Conservation (phyloP, 306 rosid species). For the Corylus heterophylla region DNA sequence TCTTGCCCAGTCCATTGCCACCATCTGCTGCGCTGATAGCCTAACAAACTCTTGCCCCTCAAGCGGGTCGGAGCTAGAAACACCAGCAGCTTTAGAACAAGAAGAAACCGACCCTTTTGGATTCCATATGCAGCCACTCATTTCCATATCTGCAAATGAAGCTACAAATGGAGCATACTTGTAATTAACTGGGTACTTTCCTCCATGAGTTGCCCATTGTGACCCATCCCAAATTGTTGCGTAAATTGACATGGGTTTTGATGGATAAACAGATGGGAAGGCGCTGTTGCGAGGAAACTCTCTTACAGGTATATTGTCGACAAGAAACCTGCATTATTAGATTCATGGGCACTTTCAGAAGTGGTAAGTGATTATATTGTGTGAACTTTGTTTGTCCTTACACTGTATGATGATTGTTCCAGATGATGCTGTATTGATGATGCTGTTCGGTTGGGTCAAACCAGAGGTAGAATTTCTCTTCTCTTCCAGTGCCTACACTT, state of each 20-base stretch:
- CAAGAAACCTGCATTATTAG: slow-evolving; percentile 62
- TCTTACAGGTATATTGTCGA: slow-evolving; percentile 86
- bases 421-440: slow-evolving; percentile 81
- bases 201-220: slow-evolving; percentile 96
- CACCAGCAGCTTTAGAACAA: slow-evolving; percentile 44
- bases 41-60: slow-evolving; percentile 70
- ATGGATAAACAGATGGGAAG: slow-evolving; percentile 55
- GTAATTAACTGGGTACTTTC: slow-evolving; percentile 80
- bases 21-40: slow-evolving; percentile 62
- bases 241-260: slow-evolving; percentile 81
- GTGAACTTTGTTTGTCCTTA: slow-evolving; percentile 36
- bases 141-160: slow-evolving; percentile 61
- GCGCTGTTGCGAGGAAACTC: slow-evolving; percentile 55
- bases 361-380: not conserved
- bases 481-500: slow-evolving; percentile 91
- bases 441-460: slow-evolving; percentile 80
- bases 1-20: slow-evolving; percentile 94
- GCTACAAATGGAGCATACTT: slow-evolving; percentile 78
- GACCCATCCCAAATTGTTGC: slow-evolving; percentile 98
- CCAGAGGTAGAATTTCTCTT: slow-evolving; percentile 93
- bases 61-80: slow-evolving; percentile 63
- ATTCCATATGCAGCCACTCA: slow-evolving; percentile 58
- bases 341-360: not conserved
- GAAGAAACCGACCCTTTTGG: slow-evolving; percentile 42
- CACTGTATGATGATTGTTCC: slow-evolving; percentile 88